Conservation (phyloP, 768 basidiomycete genomes). For the Amanita exitialis region DNA sequence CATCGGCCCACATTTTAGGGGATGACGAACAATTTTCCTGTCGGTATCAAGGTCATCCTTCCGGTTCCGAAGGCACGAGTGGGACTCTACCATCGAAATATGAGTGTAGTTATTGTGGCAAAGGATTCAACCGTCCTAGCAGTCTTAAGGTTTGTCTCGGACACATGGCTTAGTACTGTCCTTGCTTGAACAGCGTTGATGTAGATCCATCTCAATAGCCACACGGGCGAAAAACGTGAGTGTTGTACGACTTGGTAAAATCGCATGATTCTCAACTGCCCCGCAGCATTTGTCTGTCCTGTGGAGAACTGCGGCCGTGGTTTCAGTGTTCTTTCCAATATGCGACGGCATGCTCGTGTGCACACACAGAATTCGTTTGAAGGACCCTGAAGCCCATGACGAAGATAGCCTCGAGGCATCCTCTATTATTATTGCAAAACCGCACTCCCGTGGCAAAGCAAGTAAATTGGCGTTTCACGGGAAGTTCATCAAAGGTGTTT, state of each 20-base stretch:
- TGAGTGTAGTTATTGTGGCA: constrained; percentile 71
- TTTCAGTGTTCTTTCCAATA: constrained; percentile 84
- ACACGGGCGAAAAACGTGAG: constrained; percentile 81
- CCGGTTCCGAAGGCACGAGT: constrained; percentile 9
- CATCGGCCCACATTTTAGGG: constrained; percentile 12
- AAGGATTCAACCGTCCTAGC: constrained; percentile 74
- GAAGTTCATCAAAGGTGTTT: constrained; percentile 14
- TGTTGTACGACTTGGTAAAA: constrained; percentile 11
- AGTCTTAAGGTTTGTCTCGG: constrained; percentile 55
- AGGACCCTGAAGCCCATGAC: constrained; percentile 29
- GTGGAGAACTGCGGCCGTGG: constrained; percentile 67
- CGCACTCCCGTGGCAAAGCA: not conserved
- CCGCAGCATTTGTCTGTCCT: constrained; percentile 64
- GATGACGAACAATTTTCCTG: constrained; percentile 28
- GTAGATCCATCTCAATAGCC: constrained; percentile 78
- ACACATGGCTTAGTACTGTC: constrained; percentile 6
- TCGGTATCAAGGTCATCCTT: constrained; percentile 12
- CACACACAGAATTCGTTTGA: constrained; percentile 29
- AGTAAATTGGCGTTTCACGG: not conserved
- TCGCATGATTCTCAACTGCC: constrained; percentile 9
- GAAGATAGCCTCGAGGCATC: constrained; percentile 29
- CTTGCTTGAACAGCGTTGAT: constrained; percentile 6
- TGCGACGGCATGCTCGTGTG: constrained; percentile 77
- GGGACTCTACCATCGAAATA: constrained; percentile 38
- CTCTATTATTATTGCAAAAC: not conserved